Base-by-base conservation (phyloP, 257 asterid genomes). In the Solanum arcanum region DNA sequence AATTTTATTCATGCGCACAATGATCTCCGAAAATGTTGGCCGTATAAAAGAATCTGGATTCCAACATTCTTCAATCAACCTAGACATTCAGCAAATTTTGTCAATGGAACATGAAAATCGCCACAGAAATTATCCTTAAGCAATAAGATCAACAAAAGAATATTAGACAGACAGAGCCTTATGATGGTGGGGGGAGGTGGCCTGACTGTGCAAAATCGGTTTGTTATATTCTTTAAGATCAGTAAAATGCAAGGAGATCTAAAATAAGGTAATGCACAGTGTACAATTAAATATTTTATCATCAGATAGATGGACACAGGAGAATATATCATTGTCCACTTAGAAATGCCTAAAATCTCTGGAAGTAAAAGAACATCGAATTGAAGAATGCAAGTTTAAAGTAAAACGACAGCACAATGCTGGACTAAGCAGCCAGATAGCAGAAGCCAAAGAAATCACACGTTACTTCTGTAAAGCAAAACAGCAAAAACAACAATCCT, bases 11-110 rank as follows among this genome's bases (percentile, higher is more conserved):
- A 95, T 80, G 44, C 98, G 93, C 23, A 90, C 64, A 75, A 97
- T 95, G 90, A 96, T 92, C 91, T 96, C 95, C 3, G 94, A 83
- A 88, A 97, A 97, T 44, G 92, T 89, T 15, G 99, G 99, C 93
- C 99, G 89, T 69, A 66, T 52, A 70, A 29, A 66, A 27, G 89
- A 20, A 83, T 92, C 94, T 27, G 96, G 95, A 89, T 93, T 90
- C 99, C 99, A 96, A 89, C 99, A 97, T 90, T 94, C 96, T 91
- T 97, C 98, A 76, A 97, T 93, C 94, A 97, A 90, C 94, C 99
- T 95, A 87, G 35, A 89, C 31, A 88, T 44, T n/a, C 42, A n/a
- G 68, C 29, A 80, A 73, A 75, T 52, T 78, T 39, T 88, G 80
- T 66, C 25, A 83, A 66, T 70, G 37, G 85, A 73, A 66, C 62